These are phyloP conservation scores for Neofusicoccum umdonicola DNA, from an alignment of 2,329 filamentous ascomycete genomes.

Conservation along the genomic window DNA sequence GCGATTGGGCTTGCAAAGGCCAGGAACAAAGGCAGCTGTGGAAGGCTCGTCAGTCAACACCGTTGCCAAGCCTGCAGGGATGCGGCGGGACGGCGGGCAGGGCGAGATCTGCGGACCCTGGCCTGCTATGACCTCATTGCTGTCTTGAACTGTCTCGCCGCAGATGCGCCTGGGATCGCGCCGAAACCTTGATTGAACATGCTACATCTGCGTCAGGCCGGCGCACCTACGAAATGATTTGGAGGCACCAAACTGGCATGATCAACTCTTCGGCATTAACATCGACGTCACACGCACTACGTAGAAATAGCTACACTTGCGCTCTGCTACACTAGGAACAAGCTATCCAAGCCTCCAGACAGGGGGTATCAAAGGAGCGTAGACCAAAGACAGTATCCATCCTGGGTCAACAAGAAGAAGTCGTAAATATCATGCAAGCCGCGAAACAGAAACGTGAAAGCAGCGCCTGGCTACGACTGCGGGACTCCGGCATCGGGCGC, in stretches of 20 bases:
- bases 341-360: background rate
- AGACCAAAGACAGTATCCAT: background rate
- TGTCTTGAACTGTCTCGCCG: background rate
- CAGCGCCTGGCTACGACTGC: background rate
- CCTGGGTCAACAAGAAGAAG: background rate
- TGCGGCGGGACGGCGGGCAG: background rate
- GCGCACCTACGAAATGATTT: background rate
- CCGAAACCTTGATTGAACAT: conserved; percentile 1
- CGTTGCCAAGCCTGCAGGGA: conserved; percentile 15
- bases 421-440: background rate
- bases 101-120: conserved; percentile 1
- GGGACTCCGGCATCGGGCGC: background rate
- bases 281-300: background rate
- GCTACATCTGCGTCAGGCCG: too few species aligned
- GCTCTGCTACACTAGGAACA: background rate
- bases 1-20: background rate
- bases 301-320: background rate
- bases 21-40: background rate
- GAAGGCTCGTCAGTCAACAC: background rate
- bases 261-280: background rate
- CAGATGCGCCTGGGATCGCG: too few species aligned
- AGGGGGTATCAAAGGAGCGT: conserved; percentile 12
- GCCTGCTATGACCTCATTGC: conserved; percentile 1
- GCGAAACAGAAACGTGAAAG: background rate
- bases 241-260: background rate